Conservation (phyloP, 495 filamentous ascomycete species). For the Stereocaulon alpinum region DNA sequence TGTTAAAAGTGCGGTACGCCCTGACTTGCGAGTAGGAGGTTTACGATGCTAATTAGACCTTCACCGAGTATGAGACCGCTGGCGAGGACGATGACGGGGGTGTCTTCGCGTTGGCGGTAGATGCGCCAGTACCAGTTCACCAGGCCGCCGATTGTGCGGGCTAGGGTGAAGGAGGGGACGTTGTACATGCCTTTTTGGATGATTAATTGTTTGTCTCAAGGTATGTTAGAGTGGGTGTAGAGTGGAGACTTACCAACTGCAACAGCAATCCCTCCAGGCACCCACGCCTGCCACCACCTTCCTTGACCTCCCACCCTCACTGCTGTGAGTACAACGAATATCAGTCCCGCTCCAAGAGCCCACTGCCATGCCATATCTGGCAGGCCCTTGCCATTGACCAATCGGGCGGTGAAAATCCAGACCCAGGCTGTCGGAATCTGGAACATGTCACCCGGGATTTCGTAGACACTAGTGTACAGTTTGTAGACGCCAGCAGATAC, state of each 20-base stretch:
- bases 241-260: constrained; percentile 53
- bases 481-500: constrained; percentile 81
- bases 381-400: constrained; percentile 88
- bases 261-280: constrained; percentile 92
- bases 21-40: constrained; percentile 71
- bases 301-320: constrained; percentile 49
- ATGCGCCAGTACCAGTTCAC: constrained; percentile 72
- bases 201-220: constrained; percentile 21
- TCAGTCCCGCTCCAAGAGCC: constrained; percentile 54
- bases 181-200: constrained; percentile 76
- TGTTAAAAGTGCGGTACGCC: constrained; percentile 62
- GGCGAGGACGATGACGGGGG: constrained; percentile 53
- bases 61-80: constrained; percentile 87
- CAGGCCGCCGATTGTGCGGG: constrained; percentile 74
- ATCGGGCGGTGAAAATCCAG: constrained; percentile 90
- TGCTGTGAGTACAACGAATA: constrained; percentile 61
- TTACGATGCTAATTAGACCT: constrained; percentile 86
- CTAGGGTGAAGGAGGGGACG: constrained; percentile 87
- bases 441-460: constrained; percentile 78
- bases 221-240: constrained; percentile 8
- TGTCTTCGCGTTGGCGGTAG: constrained; percentile 42
- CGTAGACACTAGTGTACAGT: constrained; percentile 82
- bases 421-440: constrained; percentile 90
- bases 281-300: constrained; percentile 31
- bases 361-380: constrained; percentile 72